Conservation (phyloP, 163 green algal species). For the Prototheca cutis region DNA sequence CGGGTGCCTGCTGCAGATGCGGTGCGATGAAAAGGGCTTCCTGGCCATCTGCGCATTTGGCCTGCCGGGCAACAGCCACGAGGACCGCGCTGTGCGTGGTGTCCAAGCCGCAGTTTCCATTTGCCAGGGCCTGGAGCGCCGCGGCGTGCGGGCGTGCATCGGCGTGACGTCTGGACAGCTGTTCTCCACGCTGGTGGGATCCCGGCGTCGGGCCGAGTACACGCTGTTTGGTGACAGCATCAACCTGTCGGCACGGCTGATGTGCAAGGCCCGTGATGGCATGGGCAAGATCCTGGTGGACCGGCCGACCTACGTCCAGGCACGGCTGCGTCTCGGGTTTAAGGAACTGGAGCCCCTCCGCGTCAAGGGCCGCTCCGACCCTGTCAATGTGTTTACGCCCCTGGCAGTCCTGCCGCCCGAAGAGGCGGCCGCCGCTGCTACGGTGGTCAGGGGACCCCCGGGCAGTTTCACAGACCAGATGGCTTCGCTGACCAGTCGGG, state of each 20-base stretch:
- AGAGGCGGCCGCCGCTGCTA: too few relatives aligned
- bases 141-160: constrained; percentile 20
- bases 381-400: constrained; percentile 18
- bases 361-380: constrained; percentile 50
- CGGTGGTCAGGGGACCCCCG: too few relatives aligned
- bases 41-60: constrained; percentile 74
- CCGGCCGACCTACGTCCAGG: constrained; percentile 42
- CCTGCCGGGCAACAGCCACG: constrained; percentile 60
- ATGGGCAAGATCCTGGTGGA: constrained; percentile 59
- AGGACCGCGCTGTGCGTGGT: constrained; percentile 47
- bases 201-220: constrained; percentile 63
- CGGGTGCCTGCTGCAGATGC: constrained; percentile 59
- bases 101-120: constrained; percentile 61
- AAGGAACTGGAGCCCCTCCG: constrained; percentile 35
- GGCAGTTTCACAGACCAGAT: too few relatives aligned
- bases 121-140: constrained; percentile 8
- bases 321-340: constrained; percentile 39
- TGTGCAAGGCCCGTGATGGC: constrained; percentile 44
- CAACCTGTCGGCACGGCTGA: constrained; percentile 77
- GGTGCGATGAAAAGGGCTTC: constrained; percentile 84
- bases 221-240: constrained; percentile 81
- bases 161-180: constrained; percentile 72
- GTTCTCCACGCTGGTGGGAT: constrained; percentile 72
- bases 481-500: too few relatives aligned
- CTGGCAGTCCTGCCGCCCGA: too few relatives aligned